Percentiles rank a stretch among this genome's conserved stretches.
Evolutionary conservation across 1,284 basidiomycete species (phyloP).

Genomic region (Boletus semigastroideus): DNA sequence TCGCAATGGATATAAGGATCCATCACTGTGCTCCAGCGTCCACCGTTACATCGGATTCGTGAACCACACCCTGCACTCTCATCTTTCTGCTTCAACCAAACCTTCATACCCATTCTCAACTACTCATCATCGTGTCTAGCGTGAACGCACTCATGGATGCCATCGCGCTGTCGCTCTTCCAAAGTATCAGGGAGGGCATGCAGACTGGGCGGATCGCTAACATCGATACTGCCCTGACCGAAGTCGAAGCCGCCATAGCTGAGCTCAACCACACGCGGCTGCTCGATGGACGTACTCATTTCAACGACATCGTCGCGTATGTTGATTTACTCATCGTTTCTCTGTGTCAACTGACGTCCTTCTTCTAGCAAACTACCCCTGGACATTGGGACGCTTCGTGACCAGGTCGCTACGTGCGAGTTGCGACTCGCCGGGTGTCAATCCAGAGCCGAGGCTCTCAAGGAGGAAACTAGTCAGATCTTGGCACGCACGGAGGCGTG

Average conservation of each 20-base stretch:
- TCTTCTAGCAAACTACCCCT: conserved; percentile 8
- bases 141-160: neutral
- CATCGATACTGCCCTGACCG: conserved; percentile 9
- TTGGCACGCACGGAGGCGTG: conserved; percentile 8
- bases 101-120: neutral
- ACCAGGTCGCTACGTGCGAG: conserved; percentile 14
- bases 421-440: conserved; percentile 8
- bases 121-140: conserved; percentile 10
- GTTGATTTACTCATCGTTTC: neutral
- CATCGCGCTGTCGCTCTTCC: conserved; percentile 13
- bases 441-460: neutral
- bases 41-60: neutral
- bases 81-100: neutral
- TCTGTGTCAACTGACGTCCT: conserved; percentile 1
- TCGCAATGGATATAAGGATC: conserved; percentile 15
- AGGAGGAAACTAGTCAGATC: conserved; percentile 11
- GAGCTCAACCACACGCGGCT: conserved; percentile 3
- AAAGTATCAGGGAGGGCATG: conserved; percentile 14
- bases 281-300: neutral
- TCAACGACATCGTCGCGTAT: conserved; percentile 10
- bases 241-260: conserved; percentile 16
- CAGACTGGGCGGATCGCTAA: conserved; percentile 10
- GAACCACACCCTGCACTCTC: neutral
- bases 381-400: conserved; percentile 12
- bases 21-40: conserved; percentile 2